Evolutionary conservation across 306 rosid genomes (phyloP), one percentile per base, ranked within the genome.

Genomic region (Medicago ruthenica): DNA sequence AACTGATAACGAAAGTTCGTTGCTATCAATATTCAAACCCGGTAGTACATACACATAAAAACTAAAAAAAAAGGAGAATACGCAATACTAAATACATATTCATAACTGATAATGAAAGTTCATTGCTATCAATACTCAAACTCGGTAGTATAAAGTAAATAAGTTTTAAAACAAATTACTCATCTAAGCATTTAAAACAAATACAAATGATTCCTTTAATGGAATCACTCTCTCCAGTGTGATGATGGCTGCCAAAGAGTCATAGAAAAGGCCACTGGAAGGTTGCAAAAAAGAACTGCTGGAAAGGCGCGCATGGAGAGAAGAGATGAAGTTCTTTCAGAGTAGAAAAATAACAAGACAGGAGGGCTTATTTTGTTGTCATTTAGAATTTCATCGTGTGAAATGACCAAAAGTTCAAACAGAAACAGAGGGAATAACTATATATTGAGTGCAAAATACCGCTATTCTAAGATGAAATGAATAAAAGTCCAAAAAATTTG

Each of bases 171-270:
- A 22, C 15, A 36, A 61, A 31, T 34, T 14, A 34, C 67, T 34
- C 18, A 62, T 15, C 44, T 62, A 62, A 34, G 45, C 22, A 62
- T n/a, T 62, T 62, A 63, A 63, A 15, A 36, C 22, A 63, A 36
- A 63, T n/a, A 3, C 24, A 63, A 34, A 12, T 31, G 20, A 62
- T 62, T 31, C 44, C 21, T 62, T 62, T 15, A 14, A 15, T 31
- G 21, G 68, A n/a, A 36, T n/a, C 42, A 62, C 22, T 62, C 36
- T 60, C 22, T 62, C 22, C 68, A 54, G 18, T 54, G 18, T 54
- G 61, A 54, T 18, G 27, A 54, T 54, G 61, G 31, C 31, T 9
- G 31, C 31, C 3, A 60, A 15, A 27, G 7, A 13, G 11, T n/a
- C 41, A 60, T 40, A 54, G 31, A 54, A 54, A 54, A 11, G 61